Percentiles rank a stretch among this genome's conserved stretches.
phyloP scores from a whole-genome alignment of 192 early-diverging fungal species.

The Mycoemilia scoparia region DNA sequence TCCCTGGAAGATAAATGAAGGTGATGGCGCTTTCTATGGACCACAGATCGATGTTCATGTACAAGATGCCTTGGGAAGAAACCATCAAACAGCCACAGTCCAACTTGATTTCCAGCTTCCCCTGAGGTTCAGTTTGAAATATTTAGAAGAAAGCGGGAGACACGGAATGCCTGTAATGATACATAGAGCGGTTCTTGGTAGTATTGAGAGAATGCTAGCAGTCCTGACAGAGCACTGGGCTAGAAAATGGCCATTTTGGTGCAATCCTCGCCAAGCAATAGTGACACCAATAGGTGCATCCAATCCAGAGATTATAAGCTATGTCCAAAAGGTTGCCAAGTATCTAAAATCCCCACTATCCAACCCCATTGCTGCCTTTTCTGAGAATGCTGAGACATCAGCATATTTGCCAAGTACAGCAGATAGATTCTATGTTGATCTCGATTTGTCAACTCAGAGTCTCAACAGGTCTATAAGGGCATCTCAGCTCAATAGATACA shows the following conservation, averaged over 20 bases:
- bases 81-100: conserved; percentile 86
- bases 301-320: conserved; percentile 42
- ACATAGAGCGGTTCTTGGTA: conserved; percentile 82
- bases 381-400: no score
- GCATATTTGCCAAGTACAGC: no score
- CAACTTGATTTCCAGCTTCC: conserved; percentile 95
- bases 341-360: conserved; percentile 9
- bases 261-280: conserved; percentile 75
- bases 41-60: conserved; percentile 90
- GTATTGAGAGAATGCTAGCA: conserved; percentile 88
- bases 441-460: conserved; percentile 41
- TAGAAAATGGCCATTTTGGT: conserved; percentile 91
- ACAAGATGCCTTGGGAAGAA: conserved; percentile 55
- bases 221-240: conserved; percentile 82
- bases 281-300: conserved; percentile 46
- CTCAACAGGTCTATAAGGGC: conserved; percentile 62
- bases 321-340: conserved; percentile 40
- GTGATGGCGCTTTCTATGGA: conserved; percentile 92
- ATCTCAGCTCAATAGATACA: conserved; percentile 67
- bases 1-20: conserved; percentile 52
- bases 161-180: conserved; percentile 72
- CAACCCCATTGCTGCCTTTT: no score
- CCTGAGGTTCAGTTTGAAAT: conserved; percentile 59
- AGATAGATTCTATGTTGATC: conserved; percentile 65
- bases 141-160: conserved; percentile 43